These are phyloP conservation scores for Melocanna baccifera DNA, from an alignment of 176 grass and related monocot genomes.

Conservation along the genomic window DNA sequence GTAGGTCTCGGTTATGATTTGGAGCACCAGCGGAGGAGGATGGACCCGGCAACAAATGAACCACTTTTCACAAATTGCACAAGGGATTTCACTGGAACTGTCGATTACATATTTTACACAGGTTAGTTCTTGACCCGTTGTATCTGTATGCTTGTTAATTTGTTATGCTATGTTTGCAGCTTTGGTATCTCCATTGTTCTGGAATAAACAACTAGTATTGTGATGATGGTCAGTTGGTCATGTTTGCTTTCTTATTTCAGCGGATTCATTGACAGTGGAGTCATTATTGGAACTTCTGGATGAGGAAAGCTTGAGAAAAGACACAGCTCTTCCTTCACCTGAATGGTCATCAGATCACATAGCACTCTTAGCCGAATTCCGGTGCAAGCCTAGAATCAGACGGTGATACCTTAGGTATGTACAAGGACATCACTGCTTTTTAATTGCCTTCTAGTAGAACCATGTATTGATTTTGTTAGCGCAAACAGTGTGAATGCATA, in stretches of 20 bases:
- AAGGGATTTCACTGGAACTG: slow-evolving; percentile 88
- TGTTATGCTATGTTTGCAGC: slow-evolving; percentile 14
- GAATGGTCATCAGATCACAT: slow-evolving; percentile 99
- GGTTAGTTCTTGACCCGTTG: slow-evolving; percentile 40
- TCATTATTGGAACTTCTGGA: slow-evolving; percentile 95
- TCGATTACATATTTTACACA: slow-evolving; percentile 99
- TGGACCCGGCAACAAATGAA: slow-evolving; percentile 87
- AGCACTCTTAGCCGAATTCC: slow-evolving; percentile 93
- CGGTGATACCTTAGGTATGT: slow-evolving; percentile 63
- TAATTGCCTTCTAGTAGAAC: neutral
- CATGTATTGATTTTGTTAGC: neutral
- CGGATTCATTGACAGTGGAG: slow-evolving; percentile 92
- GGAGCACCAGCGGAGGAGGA: slow-evolving; percentile 94
- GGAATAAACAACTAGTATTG: neutral
- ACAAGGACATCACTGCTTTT: neutral
- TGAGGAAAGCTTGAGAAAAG: slow-evolving; percentile 95
- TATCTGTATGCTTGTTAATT: slow-evolving; percentile 18
- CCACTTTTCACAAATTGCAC: slow-evolving; percentile 98
- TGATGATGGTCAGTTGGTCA: neutral
- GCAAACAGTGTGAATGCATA: neutral
- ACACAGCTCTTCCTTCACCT: slow-evolving; percentile 93
- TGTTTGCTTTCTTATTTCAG: slow-evolving; percentile 50
- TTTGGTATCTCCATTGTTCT: slow-evolving; percentile 1
- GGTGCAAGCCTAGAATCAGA: slow-evolving; percentile 92
- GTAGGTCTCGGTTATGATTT: slow-evolving; percentile 58